Conservation (phyloP, 768 basidiomycete genomes). For the Brasilioporus rufonigricans region DNA sequence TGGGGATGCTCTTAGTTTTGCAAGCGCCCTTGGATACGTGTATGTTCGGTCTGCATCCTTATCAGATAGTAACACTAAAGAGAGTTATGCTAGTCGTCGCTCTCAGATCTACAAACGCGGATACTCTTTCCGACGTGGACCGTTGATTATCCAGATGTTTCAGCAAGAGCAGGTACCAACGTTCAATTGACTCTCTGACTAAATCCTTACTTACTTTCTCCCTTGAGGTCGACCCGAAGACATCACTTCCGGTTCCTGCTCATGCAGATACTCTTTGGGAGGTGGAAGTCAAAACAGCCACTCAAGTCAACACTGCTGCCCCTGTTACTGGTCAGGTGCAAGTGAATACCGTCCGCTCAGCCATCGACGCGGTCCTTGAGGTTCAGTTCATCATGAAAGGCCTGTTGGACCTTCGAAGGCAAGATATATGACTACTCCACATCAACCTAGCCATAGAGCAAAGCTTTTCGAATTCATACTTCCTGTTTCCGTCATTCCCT, state of each 20-base stretch:
- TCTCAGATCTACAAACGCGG: conserved; percentile 82
- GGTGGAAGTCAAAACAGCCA: conserved; percentile 82
- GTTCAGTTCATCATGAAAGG: conserved; percentile 86
- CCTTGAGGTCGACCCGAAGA: conserved; percentile 66
- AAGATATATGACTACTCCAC: conserved; percentile 52
- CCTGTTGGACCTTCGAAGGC: conserved; percentile 70
- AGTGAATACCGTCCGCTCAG: conserved; percentile 66
- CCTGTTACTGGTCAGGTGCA: conserved; percentile 37
- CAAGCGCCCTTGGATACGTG: conserved; percentile 76
- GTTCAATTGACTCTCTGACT: neutral
- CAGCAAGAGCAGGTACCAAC: conserved; percentile 74
- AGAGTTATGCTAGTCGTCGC: conserved; percentile 43
- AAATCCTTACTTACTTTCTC: conserved; percentile 6
- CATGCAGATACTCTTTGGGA: conserved; percentile 82
- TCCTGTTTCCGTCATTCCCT: neutral
- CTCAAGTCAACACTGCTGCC: conserved; percentile 67
- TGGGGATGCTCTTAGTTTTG: conserved; percentile 79
- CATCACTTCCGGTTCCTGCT: conserved; percentile 73
- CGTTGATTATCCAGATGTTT: conserved; percentile 76
- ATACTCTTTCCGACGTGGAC: conserved; percentile 70
- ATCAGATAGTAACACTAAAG: conserved; percentile 1
- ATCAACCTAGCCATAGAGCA: neutral
- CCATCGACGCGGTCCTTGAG: conserved; percentile 74
- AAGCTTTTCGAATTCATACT: neutral
- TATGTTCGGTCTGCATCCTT: conserved; percentile 33